Evolutionary conservation across 2,329 filamentous ascomycete genomes (phyloP).

Genomic region (Colletotrichum chrysophilum): DNA sequence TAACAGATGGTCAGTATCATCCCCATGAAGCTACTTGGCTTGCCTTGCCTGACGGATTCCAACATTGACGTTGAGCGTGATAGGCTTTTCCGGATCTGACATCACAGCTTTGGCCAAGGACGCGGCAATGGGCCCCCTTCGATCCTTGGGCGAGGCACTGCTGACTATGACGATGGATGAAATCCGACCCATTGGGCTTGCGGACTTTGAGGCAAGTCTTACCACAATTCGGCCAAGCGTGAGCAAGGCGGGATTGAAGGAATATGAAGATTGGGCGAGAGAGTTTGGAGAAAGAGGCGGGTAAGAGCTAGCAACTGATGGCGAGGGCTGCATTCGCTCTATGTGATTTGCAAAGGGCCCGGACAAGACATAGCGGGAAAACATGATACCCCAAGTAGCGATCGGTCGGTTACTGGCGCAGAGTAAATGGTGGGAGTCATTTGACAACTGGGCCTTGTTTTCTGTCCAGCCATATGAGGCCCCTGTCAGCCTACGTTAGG

Average conservation of each 20-base stretch:
- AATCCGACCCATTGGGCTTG: constrained; percentile 83
- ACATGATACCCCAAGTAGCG: neutral
- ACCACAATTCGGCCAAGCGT: constrained; percentile 89
- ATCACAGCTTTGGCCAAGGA: constrained; percentile 97
- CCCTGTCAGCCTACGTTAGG: neutral
- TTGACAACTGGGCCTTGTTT: neutral
- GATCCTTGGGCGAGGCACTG: constrained; percentile 87
- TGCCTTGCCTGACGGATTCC: neutral
- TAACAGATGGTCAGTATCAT: constrained; percentile 77
- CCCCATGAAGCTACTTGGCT: neutral
- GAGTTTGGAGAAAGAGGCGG: constrained; percentile 93
- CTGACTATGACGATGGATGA: constrained; percentile 93
- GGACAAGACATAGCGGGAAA: neutral
- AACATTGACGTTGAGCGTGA: neutral
- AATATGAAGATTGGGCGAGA: constrained; percentile 93
- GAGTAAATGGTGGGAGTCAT: neutral
- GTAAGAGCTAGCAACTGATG: constrained; percentile 41
- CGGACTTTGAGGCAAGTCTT: constrained; percentile 86
- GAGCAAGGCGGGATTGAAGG: constrained; percentile 79
- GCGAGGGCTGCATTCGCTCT: neutral
- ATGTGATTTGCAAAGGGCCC: neutral
- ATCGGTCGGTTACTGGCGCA: neutral
- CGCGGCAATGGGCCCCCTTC: constrained; percentile 93
- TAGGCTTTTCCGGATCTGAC: constrained; percentile 97
- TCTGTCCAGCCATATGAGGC: neutral